These are phyloP conservation scores for Microdochium bolleyi DNA, from an alignment of 2,329 filamentous ascomycete genomes.

Conservation along the genomic window DNA sequence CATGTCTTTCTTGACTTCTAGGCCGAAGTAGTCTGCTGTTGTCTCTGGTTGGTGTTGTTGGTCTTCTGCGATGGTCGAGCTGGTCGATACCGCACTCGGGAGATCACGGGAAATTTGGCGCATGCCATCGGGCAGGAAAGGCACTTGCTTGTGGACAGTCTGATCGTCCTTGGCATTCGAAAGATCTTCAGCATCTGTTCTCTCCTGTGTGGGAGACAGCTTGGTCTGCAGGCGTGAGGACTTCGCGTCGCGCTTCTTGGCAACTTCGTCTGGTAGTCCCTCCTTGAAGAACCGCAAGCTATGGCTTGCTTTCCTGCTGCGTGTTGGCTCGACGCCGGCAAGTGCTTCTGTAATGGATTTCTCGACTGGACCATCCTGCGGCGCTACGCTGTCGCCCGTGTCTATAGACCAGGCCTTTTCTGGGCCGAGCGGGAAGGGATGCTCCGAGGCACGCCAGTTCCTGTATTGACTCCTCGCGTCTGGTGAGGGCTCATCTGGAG, in stretches of 20 bases:
- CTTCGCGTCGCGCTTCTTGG: constrained; percentile 38
- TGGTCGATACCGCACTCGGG: not conserved
- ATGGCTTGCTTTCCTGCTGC: constrained; percentile 61
- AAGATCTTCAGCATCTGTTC: not conserved
- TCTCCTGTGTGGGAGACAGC: not conserved
- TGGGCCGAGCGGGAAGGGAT: constrained; percentile 32
- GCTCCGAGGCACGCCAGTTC: constrained; percentile 27
- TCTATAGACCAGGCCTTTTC: constrained; percentile 61
- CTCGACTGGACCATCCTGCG: constrained; percentile 50
- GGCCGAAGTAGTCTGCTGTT: not conserved
- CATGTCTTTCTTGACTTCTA: not conserved
- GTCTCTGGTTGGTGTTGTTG: not conserved
- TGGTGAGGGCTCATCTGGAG: constrained; percentile 5
- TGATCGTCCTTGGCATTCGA: not conserved
- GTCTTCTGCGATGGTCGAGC: not conserved
- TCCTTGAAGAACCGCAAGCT: constrained; percentile 61
- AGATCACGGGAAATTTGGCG: not conserved
- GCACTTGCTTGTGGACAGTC: not conserved
- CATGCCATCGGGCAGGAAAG: not conserved
- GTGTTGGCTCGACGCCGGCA: constrained; percentile 52
- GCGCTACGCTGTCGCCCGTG: constrained; percentile 36
- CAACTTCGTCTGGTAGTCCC: constrained; percentile 51
- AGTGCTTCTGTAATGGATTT: constrained; percentile 57
- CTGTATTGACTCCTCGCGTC: constrained; percentile 22
- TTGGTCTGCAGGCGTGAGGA: not conserved